phyloP scores from a whole-genome alignment of 495 filamentous ascomycete genomes.

The Xylaria sp. region DNA sequence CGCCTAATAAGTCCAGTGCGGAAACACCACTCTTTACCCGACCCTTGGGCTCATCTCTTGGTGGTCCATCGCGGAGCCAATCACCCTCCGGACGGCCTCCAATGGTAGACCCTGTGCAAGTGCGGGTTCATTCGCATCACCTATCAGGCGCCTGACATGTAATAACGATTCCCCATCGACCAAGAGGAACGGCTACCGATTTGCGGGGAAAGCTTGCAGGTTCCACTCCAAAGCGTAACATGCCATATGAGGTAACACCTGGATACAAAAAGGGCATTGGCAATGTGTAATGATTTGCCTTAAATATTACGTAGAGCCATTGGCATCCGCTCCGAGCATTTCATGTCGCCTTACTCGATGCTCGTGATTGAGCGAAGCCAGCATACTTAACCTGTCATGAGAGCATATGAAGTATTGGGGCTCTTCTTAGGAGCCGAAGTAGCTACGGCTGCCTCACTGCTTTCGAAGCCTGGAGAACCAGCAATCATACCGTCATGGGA shows the following conservation, averaged over 20 bases:
- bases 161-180: background rate
- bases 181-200: background rate
- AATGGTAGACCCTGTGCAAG: background rate
- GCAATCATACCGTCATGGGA: constrained; percentile 62
- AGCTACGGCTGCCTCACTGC: constrained; percentile 31
- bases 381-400: constrained; percentile 30
- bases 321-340: background rate
- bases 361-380: background rate
- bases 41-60: background rate
- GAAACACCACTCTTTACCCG: background rate
- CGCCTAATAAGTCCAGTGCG: constrained; percentile 3
- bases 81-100: constrained; percentile 9
- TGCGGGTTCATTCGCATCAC: background rate
- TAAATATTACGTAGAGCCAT: background rate
- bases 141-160: background rate
- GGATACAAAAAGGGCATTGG: constrained; percentile 4
- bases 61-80: background rate
- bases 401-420: constrained; percentile 28
- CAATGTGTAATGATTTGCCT: background rate
- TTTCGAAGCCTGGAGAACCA: constrained; percentile 48
- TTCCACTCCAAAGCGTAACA: constrained; percentile 24
- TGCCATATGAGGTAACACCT: constrained; percentile 19
- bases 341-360: background rate
- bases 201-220: constrained; percentile 18
- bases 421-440: constrained; percentile 30